Base-by-base conservation (phyloP, 1,284 basidiomycete species). In the Ceratobasidium theobromae region DNA sequence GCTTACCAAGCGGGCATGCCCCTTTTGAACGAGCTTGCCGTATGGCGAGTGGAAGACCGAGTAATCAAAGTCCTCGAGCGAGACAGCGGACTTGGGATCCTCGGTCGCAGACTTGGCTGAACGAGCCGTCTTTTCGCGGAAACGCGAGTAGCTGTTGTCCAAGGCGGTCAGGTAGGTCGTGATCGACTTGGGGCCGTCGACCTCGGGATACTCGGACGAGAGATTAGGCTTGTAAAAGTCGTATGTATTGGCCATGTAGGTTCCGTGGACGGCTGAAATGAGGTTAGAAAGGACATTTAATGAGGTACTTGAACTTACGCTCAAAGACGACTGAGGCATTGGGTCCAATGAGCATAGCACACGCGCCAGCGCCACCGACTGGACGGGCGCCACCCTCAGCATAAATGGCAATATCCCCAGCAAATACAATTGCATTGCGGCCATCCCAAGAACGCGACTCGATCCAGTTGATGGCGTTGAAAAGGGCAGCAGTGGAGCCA, bases 361-460 rank as follows among this genome's bases (percentile, higher is more conserved):
- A 89, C 27, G 95, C 94, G 73, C 97, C 96, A 51, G 97, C 97
- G 79, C 96, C 97, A 73, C 96, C 96, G 71, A 94, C 96, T 12
- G 96, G 96, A 66, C 96, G 87, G 48, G 96, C 96, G 65, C 87
- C 84, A 69, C 96, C 97, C 79, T 97, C 95, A 53, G 95, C 96
- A 78, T 99, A 99, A 74, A 99, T 91, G 69, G 96, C 96, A 77
- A 99, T 98, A 76, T 99, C 96, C 72, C 95, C 97, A 53, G 88
- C 91, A 67, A 99, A 95, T 71, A 99, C 95, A 72, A 99, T 95
- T 27, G 96, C 96, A 76, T 98, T 95, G 68, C 96, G 87, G 66
- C 96, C 96, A 75, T 99, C 96, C 96, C 96, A 99, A n/a, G 91
- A 95, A 68, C 87, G 87, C 51, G 87, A 90, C 79, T 99, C 96